Conservation (phyloP, 2,329 filamentous ascomycete genomes). For the Lasiodiplodia gonubiensis region DNA sequence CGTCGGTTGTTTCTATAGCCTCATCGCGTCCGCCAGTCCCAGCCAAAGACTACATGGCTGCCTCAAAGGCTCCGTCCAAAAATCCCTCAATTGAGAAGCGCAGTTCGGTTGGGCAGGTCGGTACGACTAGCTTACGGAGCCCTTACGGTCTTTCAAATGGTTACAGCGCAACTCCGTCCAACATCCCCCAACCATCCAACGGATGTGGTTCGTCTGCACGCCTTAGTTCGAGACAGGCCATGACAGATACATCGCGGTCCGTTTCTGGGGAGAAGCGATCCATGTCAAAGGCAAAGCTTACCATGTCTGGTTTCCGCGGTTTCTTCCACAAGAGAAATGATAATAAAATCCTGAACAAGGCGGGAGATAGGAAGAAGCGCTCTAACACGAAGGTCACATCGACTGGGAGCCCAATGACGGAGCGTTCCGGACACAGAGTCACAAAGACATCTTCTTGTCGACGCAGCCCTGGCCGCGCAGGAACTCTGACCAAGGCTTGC, state of each 20-base stretch:
- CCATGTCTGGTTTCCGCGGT: constrained; percentile 25
- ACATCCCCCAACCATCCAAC: constrained; percentile 9
- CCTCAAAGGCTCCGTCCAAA: not conserved
- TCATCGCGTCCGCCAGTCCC: constrained; percentile 16
- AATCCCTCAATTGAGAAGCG: not conserved
- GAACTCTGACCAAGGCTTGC: constrained; percentile 33
- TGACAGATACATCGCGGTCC: not conserved
- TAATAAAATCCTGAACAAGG: not conserved
- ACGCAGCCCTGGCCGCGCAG: not conserved
- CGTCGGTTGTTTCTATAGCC: constrained; percentile 9
- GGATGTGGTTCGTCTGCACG: not conserved
- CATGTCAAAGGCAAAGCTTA: constrained; percentile 15
- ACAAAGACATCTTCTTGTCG: not conserved
- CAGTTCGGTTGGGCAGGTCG: not conserved
- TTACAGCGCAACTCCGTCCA: constrained; percentile 8
- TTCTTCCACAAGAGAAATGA: constrained; percentile 23
- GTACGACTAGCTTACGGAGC: not conserved
- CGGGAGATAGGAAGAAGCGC: constrained; percentile 8
- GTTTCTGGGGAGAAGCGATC: constrained; percentile 12
- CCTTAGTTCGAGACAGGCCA: not conserved
- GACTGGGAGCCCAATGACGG: constrained; percentile 7
- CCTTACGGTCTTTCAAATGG: constrained; percentile 18
- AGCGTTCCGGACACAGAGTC: not conserved
- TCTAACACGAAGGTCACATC: not conserved
- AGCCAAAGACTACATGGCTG: constrained; percentile 4